phyloP scores from a whole-genome alignment of 2,329 filamentous ascomycete species.

The Microdochium trichocladiopsis region DNA sequence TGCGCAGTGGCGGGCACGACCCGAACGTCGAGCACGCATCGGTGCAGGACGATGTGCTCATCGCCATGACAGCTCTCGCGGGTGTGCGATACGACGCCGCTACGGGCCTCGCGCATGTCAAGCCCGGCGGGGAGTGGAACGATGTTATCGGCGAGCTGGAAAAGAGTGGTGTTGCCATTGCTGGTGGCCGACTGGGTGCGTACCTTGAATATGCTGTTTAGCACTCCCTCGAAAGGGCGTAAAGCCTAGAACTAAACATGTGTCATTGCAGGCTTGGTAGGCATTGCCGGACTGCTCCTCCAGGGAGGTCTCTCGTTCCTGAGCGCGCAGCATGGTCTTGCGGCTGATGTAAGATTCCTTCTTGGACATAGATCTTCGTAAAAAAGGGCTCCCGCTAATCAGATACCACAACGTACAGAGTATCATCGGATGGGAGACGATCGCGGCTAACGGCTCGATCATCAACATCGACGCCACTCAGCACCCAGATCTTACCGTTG shows the following conservation, averaged over 20 bases:
- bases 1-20: slow-evolving; percentile 30
- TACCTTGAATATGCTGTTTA: neutral
- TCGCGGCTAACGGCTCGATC: slow-evolving; percentile 15
- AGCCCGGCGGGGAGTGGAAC: slow-evolving; percentile 30
- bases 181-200: slow-evolving; percentile 19
- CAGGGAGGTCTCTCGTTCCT: slow-evolving; percentile 21
- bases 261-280: slow-evolving; percentile 14
- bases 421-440: slow-evolving; percentile 18
- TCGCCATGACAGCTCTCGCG: slow-evolving; percentile 23
- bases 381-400: neutral
- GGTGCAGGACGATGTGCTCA: slow-evolving; percentile 26
- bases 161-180: slow-evolving; percentile 23
- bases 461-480: slow-evolving; percentile 14
- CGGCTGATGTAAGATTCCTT: slow-evolving; percentile 14
- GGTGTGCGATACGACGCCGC: slow-evolving; percentile 24
- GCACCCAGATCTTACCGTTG: slow-evolving; percentile 14
- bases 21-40: slow-evolving; percentile 25
- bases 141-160: slow-evolving; percentile 25
- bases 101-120: slow-evolving; percentile 25
- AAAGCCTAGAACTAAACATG: neutral
- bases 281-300: slow-evolving; percentile 17
- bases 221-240: no score
- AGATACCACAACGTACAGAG: slow-evolving; percentile 2
- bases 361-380: neutral
- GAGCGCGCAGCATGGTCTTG: slow-evolving; percentile 16